phyloP scores from a whole-genome alignment of 768 basidiomycete species.

The Tephrocybe sp. region DNA sequence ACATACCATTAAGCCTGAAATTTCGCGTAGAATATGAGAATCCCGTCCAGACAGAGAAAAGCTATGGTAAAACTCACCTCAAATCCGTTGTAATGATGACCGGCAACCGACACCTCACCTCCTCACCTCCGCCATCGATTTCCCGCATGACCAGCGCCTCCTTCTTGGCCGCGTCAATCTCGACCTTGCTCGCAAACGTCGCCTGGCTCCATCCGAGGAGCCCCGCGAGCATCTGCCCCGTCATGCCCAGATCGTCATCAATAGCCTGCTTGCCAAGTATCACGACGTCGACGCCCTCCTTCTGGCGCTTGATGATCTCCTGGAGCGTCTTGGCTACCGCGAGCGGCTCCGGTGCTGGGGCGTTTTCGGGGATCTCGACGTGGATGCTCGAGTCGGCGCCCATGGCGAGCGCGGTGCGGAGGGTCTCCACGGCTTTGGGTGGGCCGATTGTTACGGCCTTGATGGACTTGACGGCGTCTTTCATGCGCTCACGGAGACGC shows the following conservation, averaged over 20 bases:
- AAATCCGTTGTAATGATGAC: conserved; percentile 91
- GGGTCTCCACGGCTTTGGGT: conserved; percentile 82
- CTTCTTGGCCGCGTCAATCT: conserved; percentile 61
- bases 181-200: conserved; percentile 90
- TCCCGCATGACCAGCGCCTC: conserved; percentile 79
- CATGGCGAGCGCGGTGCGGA: conserved; percentile 97
- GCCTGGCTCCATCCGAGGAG: conserved; percentile 92
- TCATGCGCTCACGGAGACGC: conserved; percentile 83
- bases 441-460: conserved; percentile 95
- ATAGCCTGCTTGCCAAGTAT: conserved; percentile 99
- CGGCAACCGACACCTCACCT: conserved; percentile 77
- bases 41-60: background rate
- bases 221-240: conserved; percentile 97
- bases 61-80: conserved; percentile 52
- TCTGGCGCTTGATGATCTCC: conserved; percentile 67
- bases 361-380: conserved; percentile 76
- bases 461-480: conserved; percentile 78
- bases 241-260: conserved; percentile 94
- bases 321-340: conserved; percentile 85
- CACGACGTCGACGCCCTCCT: conserved; percentile 71
- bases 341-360: conserved; percentile 83
- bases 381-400: conserved; percentile 94
- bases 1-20: conserved; percentile 69
- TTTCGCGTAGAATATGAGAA: background rate
- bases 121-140: conserved; percentile 93